Base-by-base conservation (phyloP, 2,329 filamentous ascomycete species). In the Hymenotorrendiella dingleyae region DNA sequence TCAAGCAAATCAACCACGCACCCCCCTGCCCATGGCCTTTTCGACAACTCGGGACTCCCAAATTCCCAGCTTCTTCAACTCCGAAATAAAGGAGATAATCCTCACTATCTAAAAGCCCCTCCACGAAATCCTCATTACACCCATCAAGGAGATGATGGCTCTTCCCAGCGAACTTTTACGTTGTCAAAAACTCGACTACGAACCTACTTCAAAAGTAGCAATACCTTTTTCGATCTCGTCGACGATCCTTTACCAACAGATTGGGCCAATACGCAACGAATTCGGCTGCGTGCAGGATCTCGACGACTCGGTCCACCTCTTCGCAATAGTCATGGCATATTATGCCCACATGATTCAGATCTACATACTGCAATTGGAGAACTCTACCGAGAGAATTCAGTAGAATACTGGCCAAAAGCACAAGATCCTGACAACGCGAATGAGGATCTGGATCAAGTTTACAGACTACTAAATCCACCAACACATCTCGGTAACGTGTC, bases 201-300 rank as follows among this genome's bases (percentile, higher is more conserved):
- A 19, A 67, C 69, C 3, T 84, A 84, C 56, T 69, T 74, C 38
- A 58, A 67, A 10, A 64, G 68, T 2, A 71, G 70, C 47, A 67
- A 66, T 17, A 68, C 78, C 0, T 83, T 78, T 52, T 41, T 84
- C 4, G 80, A 84, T 50, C 57, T 84, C 0, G 71, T 82, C 5
- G 68, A 80, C 47, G 70, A 76, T 47, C 62, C 70, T 3, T 36
- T 58, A 2, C 65, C 62, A 43, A 65, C 59, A 23, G 52, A 59
- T 16, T 54, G 59, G 11, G 60, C 60, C 33, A 47, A 54, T 3
- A 54, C 58, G 4, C 63, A 62, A 38, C 47, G 65, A 14, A 61
- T 78, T 10, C 68, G 72, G 4, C 62, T 84, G 4, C 67, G 73
- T 20, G 62, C 74, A 8, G 70, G 71, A 3, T 65, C 69, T 22